Percentiles rank a stretch among this genome's conserved stretches.
These are phyloP conservation scores for Chytridium lagenaria DNA, from an alignment of 371 early-diverging fungal species.

Conservation along the genomic window DNA sequence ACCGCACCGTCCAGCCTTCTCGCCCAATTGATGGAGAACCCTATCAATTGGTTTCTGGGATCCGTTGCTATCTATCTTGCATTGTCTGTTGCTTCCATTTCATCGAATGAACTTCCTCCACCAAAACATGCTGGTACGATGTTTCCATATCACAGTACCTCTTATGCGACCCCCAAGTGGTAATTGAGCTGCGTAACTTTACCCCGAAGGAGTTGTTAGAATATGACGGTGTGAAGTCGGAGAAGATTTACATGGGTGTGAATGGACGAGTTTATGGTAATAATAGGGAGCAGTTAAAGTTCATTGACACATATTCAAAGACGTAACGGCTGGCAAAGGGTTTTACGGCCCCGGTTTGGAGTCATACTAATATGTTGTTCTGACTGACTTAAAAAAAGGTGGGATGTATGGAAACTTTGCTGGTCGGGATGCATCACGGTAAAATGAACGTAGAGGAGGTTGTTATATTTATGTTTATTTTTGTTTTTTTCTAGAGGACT, in stretches of 20 bases:
- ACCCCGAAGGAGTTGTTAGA: conserved; percentile 72
- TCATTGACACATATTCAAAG: conserved; percentile 38
- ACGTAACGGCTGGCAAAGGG: conserved; percentile 81
- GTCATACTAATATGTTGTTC: background rate
- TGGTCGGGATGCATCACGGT: conserved; percentile 51
- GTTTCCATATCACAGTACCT: too few species aligned
- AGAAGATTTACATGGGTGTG: conserved; percentile 79
- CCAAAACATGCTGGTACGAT: conserved; percentile 11
- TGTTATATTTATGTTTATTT: conserved; percentile 22
- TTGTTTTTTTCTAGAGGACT: conserved; percentile 83
- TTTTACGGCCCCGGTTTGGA: conserved; percentile 92
- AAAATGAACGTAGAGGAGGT: background rate
- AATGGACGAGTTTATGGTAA: conserved; percentile 76
- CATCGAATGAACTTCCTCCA: conserved; percentile 7
- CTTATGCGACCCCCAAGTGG: too few species aligned
- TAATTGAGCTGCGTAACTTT: conserved; percentile 67
- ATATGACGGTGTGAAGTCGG: conserved; percentile 61
- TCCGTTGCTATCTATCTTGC: conserved; percentile 28
- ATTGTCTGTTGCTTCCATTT: conserved; percentile 17
- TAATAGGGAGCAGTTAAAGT: too few species aligned
- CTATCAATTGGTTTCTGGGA: conserved; percentile 35
- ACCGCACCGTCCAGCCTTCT: conserved; percentile 6
- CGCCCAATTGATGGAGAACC: conserved; percentile 17
- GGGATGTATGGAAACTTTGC: conserved; percentile 92
- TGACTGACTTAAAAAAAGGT: conserved; percentile 60